Base-by-base conservation (phyloP, 2,329 filamentous ascomycete genomes). In the Talaromyces sp. region DNA sequence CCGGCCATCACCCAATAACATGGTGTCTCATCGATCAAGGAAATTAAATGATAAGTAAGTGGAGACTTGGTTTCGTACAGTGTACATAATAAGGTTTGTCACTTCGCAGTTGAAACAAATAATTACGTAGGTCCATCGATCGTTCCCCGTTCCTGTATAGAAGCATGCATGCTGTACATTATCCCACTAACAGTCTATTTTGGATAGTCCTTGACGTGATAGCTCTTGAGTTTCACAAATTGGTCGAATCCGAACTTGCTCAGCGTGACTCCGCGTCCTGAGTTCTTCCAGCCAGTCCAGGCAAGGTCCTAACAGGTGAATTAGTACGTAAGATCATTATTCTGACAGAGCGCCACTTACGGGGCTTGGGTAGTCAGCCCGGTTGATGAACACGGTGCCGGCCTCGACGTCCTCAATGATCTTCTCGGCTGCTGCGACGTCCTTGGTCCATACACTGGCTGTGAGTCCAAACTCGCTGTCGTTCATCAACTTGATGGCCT, bases 261-360 rank as follows among this genome's bases (percentile, higher is more conserved):
- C 69, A 98, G 79, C 10, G 93, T 97, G 68, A 93, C 89, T 25
- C 93, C 93, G 76, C 91, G 93, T 66, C 93, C 93, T 63, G 92
- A 96, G 74, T 96, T 92, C 81, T 98, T 98, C 92, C 92, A 97
- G 11, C 93, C 93, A 2, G 93, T 95, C 92, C 92, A 96, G n/a
- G 92, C 92, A 67, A 96, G 85, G 75, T 96, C 92, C 90, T 93
- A 69, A 13, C 44, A 42, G 33, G 17, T 19, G 25, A n/a, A 25
- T 64, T 44, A 59, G 70, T 62, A 68, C 51, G 17, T 7, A 22
- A 39, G 27, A 44, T 30, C 8, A 42, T 17, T 17, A 17, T 27
- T 30, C 8, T 17, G 19, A 27, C 30, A 9, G 33, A 4, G 1
- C 44, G n/a, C 36, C 30, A 85, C 90, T 82, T 85, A 93, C 92